Conservation (phyloP, 306 rosid species). For the Acacia melanoxylon region DNA sequence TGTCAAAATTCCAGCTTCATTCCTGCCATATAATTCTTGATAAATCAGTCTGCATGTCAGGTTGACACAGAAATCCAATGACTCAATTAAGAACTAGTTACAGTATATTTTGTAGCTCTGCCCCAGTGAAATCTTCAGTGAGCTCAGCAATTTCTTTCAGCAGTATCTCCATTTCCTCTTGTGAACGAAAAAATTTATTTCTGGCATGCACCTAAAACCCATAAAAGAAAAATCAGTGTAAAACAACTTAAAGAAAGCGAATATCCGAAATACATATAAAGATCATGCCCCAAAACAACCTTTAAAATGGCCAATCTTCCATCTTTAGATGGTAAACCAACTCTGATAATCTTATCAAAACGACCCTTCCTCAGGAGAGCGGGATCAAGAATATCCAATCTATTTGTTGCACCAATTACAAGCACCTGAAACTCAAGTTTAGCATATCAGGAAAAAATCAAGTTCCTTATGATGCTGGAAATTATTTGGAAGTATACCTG, state of each 20-base stretch:
- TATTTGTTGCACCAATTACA: constrained; percentile 96
- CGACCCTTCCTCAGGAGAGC: constrained; percentile 97
- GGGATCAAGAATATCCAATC: constrained; percentile 97
- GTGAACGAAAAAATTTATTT: constrained; percentile 83
- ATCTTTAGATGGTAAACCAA: constrained; percentile 95
- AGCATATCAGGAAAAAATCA: constrained; percentile 36
- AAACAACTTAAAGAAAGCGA: constrained; percentile 22
- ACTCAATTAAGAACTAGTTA: constrained; percentile 40
- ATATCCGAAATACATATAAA: constrained; percentile 1
- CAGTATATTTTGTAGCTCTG: constrained; percentile 97
- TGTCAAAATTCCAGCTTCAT: constrained; percentile 99
- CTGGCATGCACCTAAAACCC: constrained; percentile 86
- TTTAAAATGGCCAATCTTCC: constrained; percentile 94
- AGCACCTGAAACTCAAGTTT: constrained; percentile 72
- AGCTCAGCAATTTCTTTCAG: constrained; percentile 84
- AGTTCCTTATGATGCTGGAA: constrained; percentile 24
- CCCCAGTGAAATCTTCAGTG: constrained; percentile 97
- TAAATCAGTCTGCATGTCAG: constrained; percentile 33
- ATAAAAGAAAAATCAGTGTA: constrained; percentile 13
- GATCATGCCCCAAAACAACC: constrained; percentile 43
- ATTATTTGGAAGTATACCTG: constrained; percentile 52
- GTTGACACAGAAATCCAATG: constrained; percentile 24
- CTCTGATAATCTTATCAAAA: constrained; percentile 97
- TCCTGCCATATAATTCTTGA: constrained; percentile 58
- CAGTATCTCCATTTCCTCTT: constrained; percentile 72